Evolutionary conservation across 345 rosid species (phyloP), one percentile per base, ranked within the genome.

Genomic region (Arabidopsis suecica): DNA sequence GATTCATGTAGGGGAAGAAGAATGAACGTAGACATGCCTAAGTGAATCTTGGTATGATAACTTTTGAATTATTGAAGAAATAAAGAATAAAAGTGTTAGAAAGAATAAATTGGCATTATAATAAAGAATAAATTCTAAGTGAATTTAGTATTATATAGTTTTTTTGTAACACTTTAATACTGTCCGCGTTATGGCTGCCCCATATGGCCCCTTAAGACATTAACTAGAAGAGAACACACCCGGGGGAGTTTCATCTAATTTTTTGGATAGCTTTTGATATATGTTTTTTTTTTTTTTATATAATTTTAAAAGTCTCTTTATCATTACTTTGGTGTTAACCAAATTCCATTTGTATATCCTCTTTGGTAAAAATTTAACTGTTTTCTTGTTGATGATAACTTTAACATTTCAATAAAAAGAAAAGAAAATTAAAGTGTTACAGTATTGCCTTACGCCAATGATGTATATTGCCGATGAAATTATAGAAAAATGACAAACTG

Each of bases 31-130:
- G 75, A 71, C 71, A 80, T 72, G 81, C 67, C 73, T 65, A 81
- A 70, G 45, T 87, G 88, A 86, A 88, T 89, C 85, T 83, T 83
- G 69, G 37, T 60, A 47, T 69, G 77, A 69, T 77, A 38, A 10
- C 85, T 83, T 86, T 88, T 86, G 84, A 82, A 89, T 91, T 88
- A 91, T 89, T 89, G 91, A 72, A 53, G 72, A 75, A 80, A 78
- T 79, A 76, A 78, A 77, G 86, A 84, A 77, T 81, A 74, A 78
- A 81, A 73, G 82, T 73, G 66, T 45, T 32, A 79, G 61, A 67
- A 73, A 62, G 80, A 84, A 78, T 78, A 89, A 83, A 81, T 83
- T 69, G 83, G 88, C 87, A 82, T 80, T 80, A 85, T 55, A 53
- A 71, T 55, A 64, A 63, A 82, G 97, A 88, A 87, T 83, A 77